phyloP scores from a whole-genome alignment of 163 green algal species.

The Chlorella variabilis region DNA sequence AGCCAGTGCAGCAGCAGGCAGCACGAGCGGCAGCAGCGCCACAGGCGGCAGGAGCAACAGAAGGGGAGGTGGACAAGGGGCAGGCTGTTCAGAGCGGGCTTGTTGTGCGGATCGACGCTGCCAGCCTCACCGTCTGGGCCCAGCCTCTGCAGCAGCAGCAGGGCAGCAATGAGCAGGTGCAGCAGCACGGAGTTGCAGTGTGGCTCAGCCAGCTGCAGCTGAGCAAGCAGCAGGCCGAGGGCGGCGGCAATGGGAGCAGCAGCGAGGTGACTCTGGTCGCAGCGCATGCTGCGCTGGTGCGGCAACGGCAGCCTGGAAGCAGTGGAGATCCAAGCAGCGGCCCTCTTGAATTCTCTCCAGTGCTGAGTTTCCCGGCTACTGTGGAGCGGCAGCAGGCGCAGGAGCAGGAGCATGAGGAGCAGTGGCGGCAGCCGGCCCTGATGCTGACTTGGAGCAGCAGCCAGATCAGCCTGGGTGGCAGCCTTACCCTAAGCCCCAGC shows the following conservation, averaged over 20 bases:
- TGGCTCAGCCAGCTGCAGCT: slow-evolving; percentile 8
- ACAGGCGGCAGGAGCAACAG: not conserved
- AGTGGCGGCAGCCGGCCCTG: not conserved
- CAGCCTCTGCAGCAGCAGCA: not conserved
- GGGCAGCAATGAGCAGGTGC: not conserved
- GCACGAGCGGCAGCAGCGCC: not conserved
- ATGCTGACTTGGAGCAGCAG: not conserved
- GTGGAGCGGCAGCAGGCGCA: not conserved
- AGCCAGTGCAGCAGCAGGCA: not conserved
- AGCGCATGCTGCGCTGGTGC: not conserved
- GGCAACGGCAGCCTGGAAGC: not conserved
- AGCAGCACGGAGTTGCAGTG: slow-evolving; percentile 1
- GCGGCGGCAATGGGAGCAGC: not conserved
- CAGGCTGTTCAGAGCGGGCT: not conserved
- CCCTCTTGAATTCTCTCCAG: not conserved
- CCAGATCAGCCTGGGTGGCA: not conserved
- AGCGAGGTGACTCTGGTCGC: not conserved
- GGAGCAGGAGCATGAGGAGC: not conserved
- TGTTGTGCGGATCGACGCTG: not conserved
- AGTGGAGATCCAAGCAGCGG: not conserved
- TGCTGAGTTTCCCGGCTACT: slow-evolving; percentile 12
- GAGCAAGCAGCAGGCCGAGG: not conserved
- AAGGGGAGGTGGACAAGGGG: not conserved
- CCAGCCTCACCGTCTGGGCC: slow-evolving; percentile 10
- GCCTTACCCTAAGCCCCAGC: slow-evolving; percentile 1